phyloP scores from a whole-genome alignment of 306 rosid species.

The Quercus aquifolioides region DNA sequence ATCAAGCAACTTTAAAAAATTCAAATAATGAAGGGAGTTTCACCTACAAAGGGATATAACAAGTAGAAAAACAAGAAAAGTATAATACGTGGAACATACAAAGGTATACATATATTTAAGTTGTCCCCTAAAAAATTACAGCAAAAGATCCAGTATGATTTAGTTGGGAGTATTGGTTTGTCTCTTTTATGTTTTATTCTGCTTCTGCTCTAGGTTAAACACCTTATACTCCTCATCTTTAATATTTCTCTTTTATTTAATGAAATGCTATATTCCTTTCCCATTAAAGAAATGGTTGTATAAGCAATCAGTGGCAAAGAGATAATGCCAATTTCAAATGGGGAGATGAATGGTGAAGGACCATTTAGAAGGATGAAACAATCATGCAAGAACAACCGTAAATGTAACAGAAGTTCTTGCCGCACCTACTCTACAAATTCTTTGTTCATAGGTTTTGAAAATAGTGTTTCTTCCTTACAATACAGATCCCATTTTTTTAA shows the following conservation, averaged over 20 bases:
- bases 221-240: background rate
- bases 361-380: background rate
- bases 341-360: background rate
- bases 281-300: background rate
- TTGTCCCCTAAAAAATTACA: background rate
- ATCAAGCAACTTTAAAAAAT: background rate
- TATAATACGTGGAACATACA: background rate
- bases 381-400: background rate
- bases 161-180: background rate
- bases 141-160: background rate
- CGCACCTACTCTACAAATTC: background rate
- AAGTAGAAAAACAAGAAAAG: background rate
- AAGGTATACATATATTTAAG: background rate
- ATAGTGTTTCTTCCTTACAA: background rate
- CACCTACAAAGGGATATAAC: background rate
- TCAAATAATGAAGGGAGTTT: background rate
- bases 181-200: background rate
- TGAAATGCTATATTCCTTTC: background rate
- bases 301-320: background rate
- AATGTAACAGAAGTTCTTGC: background rate
- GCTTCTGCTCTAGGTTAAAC: background rate
- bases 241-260: background rate
- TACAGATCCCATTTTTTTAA: background rate
- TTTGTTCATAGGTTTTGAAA: background rate
- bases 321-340: background rate